These are phyloP conservation scores for Cicer pinnatifidum DNA, from an alignment of 306 rosid species.

Conservation along the genomic window DNA sequence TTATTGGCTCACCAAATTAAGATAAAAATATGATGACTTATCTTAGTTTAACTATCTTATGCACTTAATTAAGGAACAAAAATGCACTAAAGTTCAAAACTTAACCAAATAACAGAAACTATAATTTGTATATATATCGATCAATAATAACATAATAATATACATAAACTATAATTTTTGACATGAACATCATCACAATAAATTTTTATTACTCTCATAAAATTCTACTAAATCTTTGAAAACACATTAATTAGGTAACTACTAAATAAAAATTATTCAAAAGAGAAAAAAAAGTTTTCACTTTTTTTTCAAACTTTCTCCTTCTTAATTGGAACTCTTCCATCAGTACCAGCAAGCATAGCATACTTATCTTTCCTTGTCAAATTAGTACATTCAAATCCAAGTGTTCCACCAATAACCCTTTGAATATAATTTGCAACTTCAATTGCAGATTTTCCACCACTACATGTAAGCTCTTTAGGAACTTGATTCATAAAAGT, in stretches of 20 bases:
- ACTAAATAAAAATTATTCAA: conserved; percentile 28
- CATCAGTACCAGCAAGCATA: conserved; percentile 87
- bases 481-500: conserved; percentile 84
- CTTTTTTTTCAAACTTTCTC: conserved; percentile 45
- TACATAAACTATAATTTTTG: conserved; percentile 37
- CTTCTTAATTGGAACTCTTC: conserved; percentile 62
- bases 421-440: conserved; percentile 89
- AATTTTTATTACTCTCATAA: conserved; percentile 48
- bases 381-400: conserved; percentile 89
- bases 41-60: background rate
- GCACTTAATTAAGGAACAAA: background rate
- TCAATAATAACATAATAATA: conserved; percentile 38
- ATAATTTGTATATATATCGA: conserved; percentile 39
- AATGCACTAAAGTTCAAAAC: conserved; percentile 26
- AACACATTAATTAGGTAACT: conserved; percentile 19
- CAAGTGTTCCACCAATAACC: conserved; percentile 79
- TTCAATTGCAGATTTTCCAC: conserved; percentile 79
- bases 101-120: conserved; percentile 36
- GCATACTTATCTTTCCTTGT: conserved; percentile 91
- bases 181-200: conserved; percentile 32
- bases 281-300: conserved; percentile 9
- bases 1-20: background rate
- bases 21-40: background rate
- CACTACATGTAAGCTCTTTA: conserved; percentile 68
- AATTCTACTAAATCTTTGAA: conserved; percentile 34